A percentile compares a stretch with the other conserved stretches of the same genome.
These are phyloP conservation scores for Stromatinia cepivora DNA, from an alignment of 2,329 filamentous ascomycete genomes.

Conservation along the genomic window DNA sequence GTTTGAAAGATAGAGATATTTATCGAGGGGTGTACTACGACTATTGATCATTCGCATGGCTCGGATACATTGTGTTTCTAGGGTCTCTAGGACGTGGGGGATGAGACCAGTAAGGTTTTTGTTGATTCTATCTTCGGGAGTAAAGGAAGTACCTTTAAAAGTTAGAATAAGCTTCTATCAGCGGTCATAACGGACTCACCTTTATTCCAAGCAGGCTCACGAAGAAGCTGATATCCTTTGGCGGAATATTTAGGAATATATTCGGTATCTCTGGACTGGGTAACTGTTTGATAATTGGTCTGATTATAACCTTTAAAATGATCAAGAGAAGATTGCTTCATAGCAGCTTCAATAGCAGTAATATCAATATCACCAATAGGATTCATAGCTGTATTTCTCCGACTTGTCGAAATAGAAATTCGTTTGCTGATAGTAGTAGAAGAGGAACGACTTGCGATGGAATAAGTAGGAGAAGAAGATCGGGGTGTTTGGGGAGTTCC, in stretches of 20 bases:
- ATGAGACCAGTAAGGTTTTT: conserved; percentile 68
- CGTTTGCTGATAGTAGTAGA: conserved; percentile 36
- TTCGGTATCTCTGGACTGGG: conserved; percentile 55
- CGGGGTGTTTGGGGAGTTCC: conserved; percentile 15
- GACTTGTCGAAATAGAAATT: conserved; percentile 36
- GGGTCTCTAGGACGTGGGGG: conserved; percentile 62
- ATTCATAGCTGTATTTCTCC: conserved; percentile 35
- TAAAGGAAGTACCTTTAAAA: conserved; percentile 59
- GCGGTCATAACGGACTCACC: conserved; percentile 39
- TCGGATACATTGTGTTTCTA: conserved; percentile 60
- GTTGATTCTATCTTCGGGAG: conserved; percentile 60
- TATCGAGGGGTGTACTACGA: conserved; percentile 71
- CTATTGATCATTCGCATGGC: conserved; percentile 74
- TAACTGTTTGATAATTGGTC: conserved; percentile 55
- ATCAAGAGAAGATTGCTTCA: conserved; percentile 61
- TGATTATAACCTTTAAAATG: conserved; percentile 61
- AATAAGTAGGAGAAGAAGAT: conserved; percentile 32
- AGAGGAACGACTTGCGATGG: conserved; percentile 36
- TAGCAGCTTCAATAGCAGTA: conserved; percentile 56
- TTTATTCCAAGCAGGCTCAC: conserved; percentile 66
- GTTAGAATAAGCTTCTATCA: conserved; percentile 22
- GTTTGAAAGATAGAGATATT: conserved; percentile 78
- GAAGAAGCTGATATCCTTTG: conserved; percentile 60
- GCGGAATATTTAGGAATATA: conserved; percentile 55
- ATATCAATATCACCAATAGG: conserved; percentile 49